phyloP scores from a whole-genome alignment of 805 yeast genomes.

The Cyberlindnera japonica region DNA sequence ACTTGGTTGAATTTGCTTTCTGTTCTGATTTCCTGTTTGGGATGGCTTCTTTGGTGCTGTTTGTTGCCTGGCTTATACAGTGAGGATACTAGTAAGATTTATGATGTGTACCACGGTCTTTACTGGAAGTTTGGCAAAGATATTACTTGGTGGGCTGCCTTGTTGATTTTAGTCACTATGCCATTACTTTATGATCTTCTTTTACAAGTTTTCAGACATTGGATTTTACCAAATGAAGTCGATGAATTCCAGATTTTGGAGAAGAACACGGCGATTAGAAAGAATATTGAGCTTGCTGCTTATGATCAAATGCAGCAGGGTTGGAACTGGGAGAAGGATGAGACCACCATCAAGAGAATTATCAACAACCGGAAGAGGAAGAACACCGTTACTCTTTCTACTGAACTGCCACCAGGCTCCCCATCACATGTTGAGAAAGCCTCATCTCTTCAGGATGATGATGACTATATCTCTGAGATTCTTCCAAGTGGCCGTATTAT shows the following conservation, averaged over 20 bases:
- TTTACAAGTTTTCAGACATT: slow-evolving; percentile 51
- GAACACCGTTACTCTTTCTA: slow-evolving; percentile 27
- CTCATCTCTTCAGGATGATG: slow-evolving; percentile 23
- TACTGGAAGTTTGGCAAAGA: slow-evolving; percentile 73
- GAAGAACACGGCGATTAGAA: slow-evolving; percentile 60
- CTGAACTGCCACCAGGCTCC: slow-evolving; percentile 50
- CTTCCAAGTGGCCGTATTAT: slow-evolving; percentile 74
- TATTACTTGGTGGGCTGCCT: slow-evolving; percentile 80
- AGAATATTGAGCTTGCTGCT: slow-evolving; percentile 68
- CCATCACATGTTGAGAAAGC: slow-evolving; percentile 33
- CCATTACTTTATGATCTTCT: slow-evolving; percentile 67
- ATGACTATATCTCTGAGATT: slow-evolving; percentile 48
- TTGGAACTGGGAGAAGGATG: slow-evolving; percentile 64
- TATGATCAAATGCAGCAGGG: slow-evolving; percentile 72
- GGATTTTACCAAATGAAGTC: slow-evolving; percentile 65
- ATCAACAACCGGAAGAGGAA: slow-evolving; percentile 24
- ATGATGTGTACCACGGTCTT: slow-evolving; percentile 68
- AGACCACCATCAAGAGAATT: slow-evolving; percentile 27
- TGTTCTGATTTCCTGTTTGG: slow-evolving; percentile 67
- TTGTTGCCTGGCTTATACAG: slow-evolving; percentile 67
- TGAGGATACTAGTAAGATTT: slow-evolving; percentile 51
- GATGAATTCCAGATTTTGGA: slow-evolving; percentile 79
- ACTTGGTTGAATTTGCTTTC: slow-evolving; percentile 67
- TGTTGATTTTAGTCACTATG: slow-evolving; percentile 51
- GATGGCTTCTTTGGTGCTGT: slow-evolving; percentile 84